Evolutionary conservation across 1,284 basidiomycete genomes (phyloP).

Genomic region (Salmacisia buchloeana): DNA sequence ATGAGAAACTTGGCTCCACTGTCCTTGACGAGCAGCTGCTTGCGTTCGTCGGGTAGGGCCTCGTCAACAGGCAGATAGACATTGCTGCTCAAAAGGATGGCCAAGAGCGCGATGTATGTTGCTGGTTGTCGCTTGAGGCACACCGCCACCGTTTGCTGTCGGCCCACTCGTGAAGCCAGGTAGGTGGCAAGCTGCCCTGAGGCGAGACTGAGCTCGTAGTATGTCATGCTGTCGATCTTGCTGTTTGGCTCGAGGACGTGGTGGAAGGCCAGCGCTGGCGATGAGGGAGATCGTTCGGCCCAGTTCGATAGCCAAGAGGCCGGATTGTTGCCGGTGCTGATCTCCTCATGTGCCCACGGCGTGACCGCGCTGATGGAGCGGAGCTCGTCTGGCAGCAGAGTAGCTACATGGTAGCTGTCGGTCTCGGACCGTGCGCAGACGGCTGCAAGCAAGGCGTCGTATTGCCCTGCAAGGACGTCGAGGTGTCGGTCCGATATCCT

Average conservation of each 20-base stretch:
- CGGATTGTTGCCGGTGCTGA: neutral
- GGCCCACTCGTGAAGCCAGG: slow-evolving; percentile 14
- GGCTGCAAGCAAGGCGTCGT: slow-evolving; percentile 23
- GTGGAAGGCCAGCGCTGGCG: slow-evolving; percentile 24
- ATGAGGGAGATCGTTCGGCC: neutral
- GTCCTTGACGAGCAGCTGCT: slow-evolving; percentile 36
- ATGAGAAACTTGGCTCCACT: slow-evolving; percentile 31
- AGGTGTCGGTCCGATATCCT: slow-evolving; percentile 25
- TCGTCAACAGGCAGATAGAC: slow-evolving; percentile 49
- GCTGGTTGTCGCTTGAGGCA: slow-evolving; percentile 29
- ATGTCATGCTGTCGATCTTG: slow-evolving; percentile 15
- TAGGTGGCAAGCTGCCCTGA: slow-evolving; percentile 18
- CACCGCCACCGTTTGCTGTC: slow-evolving; percentile 33
- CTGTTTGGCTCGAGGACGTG: slow-evolving; percentile 12
- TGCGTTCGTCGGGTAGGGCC: slow-evolving; percentile 42
- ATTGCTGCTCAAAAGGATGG: slow-evolving; percentile 33
- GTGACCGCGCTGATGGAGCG: slow-evolving; percentile 2
- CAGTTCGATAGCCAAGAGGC: slow-evolving; percentile 4
- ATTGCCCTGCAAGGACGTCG: slow-evolving; percentile 26
- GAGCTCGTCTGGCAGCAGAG: neutral
- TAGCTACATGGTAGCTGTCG: slow-evolving; percentile 8
- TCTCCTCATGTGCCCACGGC: neutral
- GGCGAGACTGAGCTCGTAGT: slow-evolving; percentile 24
- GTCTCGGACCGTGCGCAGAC: slow-evolving; percentile 15
- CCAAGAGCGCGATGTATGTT: slow-evolving; percentile 37